A percentile compares a stretch with the other conserved stretches of the same genome.
Evolutionary conservation across 2,329 filamentous ascomycete genomes (phyloP).

Genomic region (Neurospora crassa): DNA sequence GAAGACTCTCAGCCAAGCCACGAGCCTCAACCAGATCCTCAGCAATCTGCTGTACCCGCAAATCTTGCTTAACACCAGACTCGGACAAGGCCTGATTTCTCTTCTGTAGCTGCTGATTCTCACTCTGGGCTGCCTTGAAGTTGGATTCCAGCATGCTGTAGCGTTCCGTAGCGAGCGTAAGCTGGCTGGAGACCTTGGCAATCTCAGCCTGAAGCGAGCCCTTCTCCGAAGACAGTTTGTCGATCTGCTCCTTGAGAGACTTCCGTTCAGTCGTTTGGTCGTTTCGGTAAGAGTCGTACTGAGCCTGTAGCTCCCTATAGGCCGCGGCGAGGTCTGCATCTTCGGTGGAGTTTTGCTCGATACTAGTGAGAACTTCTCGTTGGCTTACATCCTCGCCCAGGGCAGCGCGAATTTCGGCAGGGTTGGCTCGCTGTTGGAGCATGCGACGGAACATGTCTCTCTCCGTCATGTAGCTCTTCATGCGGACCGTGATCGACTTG

Average conservation of each 20-base stretch:
- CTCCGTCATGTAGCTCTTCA: slow-evolving; percentile 90
- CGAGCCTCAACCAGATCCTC: slow-evolving; percentile 86
- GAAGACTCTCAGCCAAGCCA: slow-evolving; percentile 73
- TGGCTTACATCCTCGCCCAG: slow-evolving; percentile 56
- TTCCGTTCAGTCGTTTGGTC: slow-evolving; percentile 75
- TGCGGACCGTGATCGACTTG: slow-evolving; percentile 68
- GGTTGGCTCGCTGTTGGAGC: slow-evolving; percentile 59
- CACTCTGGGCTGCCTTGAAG: slow-evolving; percentile 69
- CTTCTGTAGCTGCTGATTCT: slow-evolving; percentile 82
- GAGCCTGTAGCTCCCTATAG: slow-evolving; percentile 76
- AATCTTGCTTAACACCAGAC: slow-evolving; percentile 78
- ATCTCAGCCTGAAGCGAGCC: slow-evolving; percentile 73
- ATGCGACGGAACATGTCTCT: slow-evolving; percentile 96
- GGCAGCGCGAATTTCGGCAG: slow-evolving; percentile 54
- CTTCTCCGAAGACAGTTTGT: slow-evolving; percentile 73
- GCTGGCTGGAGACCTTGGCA: slow-evolving; percentile 69
- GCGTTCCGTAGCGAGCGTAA: slow-evolving; percentile 71
- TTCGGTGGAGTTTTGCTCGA: slow-evolving; percentile 48
- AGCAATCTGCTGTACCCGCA: slow-evolving; percentile 81
- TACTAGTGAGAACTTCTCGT: slow-evolving; percentile 46
- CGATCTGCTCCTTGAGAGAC: slow-evolving; percentile 75
- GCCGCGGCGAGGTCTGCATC: slow-evolving; percentile 64
- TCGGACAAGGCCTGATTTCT: slow-evolving; percentile 69
- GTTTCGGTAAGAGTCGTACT: slow-evolving; percentile 83
- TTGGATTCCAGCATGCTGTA: slow-evolving; percentile 87